Conservation (phyloP, 2,329 filamentous ascomycete genomes). For the Pestalotiopsis sp. region DNA sequence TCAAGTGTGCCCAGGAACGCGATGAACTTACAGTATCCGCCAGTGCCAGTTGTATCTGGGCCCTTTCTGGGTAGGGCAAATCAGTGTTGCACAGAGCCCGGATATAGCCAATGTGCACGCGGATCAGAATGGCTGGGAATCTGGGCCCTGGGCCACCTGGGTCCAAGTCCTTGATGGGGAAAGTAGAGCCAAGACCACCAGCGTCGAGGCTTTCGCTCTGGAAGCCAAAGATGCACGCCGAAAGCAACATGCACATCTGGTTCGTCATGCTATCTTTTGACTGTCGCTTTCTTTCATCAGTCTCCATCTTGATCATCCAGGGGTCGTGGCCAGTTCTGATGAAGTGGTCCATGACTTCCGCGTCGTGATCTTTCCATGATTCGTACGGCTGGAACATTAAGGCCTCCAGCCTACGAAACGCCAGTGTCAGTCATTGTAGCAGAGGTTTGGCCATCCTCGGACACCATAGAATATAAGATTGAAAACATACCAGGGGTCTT, state of each 20-base stretch:
- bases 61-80: background rate
- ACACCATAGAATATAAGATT: background rate
- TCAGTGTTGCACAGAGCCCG: slow-evolving; percentile 3
- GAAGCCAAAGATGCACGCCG: background rate
- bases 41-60: background rate
- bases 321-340: background rate
- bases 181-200: background rate
- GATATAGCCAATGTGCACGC: slow-evolving; percentile 2
- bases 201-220: too few species aligned
- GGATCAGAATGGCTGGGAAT: background rate
- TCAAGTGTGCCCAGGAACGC: background rate
- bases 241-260: background rate
- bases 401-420: background rate
- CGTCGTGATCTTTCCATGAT: background rate
- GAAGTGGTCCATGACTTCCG: background rate
- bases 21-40: slow-evolving; percentile 8
- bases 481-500: slow-evolving; percentile 1
- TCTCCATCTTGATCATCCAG: background rate
- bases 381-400: background rate
- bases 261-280: background rate
- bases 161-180: background rate
- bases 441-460: background rate
- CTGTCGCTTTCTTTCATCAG: background rate
- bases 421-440: too few species aligned
- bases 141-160: background rate